Percentiles rank a stretch among this genome's conserved stretches.
Conservation (phyloP, 2,329 filamentous ascomycete genomes). For the Coleophoma cylindrospora region DNA sequence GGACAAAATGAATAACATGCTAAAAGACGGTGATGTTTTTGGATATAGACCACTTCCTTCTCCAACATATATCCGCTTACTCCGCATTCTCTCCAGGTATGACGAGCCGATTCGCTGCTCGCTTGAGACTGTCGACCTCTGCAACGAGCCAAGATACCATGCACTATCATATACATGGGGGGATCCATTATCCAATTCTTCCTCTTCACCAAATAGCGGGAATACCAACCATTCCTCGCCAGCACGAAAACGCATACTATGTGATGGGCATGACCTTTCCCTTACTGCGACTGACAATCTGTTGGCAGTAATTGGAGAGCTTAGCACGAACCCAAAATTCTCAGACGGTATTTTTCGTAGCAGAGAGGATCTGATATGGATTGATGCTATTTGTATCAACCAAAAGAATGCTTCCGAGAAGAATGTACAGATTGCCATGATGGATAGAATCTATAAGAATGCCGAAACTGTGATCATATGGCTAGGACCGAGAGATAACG, state of each 20-base stretch:
- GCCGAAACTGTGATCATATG: slow-evolving; percentile 7
- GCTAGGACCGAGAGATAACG: slow-evolving; percentile 2
- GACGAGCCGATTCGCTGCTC: neutral
- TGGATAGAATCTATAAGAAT: slow-evolving; percentile 7
- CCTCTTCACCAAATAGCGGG: neutral
- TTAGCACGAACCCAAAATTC: neutral
- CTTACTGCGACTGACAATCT: neutral
- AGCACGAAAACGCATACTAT: neutral
- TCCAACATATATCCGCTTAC: neutral
- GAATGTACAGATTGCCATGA: slow-evolving; percentile 5
- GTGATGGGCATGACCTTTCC: neutral
- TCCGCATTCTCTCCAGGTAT: neutral
- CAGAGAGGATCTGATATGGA: slow-evolving; percentile 2
- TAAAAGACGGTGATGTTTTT: too few species aligned
- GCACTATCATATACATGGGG: slow-evolving; percentile 13
- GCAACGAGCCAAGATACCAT: slow-evolving; percentile 4
- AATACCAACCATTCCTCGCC: neutral
- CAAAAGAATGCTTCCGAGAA: slow-evolving; percentile 6
- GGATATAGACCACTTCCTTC: too few species aligned
- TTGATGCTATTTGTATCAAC: slow-evolving; percentile 13
- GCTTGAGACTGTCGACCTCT: slow-evolving; percentile 6
- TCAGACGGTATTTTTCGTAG: neutral
- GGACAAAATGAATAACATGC: too few species aligned
- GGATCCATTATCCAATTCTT: slow-evolving; percentile 2
- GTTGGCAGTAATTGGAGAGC: neutral